These are phyloP conservation scores for Nakaseomyces nivariensis DNA, from an alignment of 1,139 yeast species.

Conservation along the genomic window DNA sequence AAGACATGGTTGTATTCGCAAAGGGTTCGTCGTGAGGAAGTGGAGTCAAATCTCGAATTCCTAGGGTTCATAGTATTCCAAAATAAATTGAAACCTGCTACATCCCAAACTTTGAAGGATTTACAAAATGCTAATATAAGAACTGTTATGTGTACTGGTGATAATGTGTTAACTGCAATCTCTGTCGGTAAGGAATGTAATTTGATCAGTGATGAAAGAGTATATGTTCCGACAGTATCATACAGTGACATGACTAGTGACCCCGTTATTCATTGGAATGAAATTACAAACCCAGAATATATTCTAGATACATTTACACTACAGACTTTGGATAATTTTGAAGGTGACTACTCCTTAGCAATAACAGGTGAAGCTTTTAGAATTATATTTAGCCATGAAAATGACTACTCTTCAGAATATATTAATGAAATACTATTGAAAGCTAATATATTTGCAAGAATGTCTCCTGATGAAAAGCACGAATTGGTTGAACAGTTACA, in stretches of 20 bases:
- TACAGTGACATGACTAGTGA: constrained; percentile 21
- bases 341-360: constrained; percentile 55
- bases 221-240: constrained; percentile 60
- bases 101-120: constrained; percentile 49
- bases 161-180: constrained; percentile 85
- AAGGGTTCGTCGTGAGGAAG: constrained; percentile 45
- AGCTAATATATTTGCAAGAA: constrained; percentile 79
- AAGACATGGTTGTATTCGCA: constrained; percentile 36
- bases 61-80: constrained; percentile 88
- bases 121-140: constrained; percentile 60
- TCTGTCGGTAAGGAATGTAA: constrained; percentile 86
- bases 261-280: constrained; percentile 48
- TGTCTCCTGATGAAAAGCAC: constrained; percentile 98
- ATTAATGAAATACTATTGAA: constrained; percentile 57
- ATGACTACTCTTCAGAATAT: constrained; percentile 30
- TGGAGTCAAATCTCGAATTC: constrained; percentile 61
- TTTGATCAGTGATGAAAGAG: constrained; percentile 41
- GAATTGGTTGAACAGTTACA: constrained; percentile 86
- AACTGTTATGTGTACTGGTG: constrained; percentile 96
- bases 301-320: constrained; percentile 56
- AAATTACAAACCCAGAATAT: constrained; percentile 45
- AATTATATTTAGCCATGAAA: constrained; percentile 49
- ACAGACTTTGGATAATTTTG: constrained; percentile 35
- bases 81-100: constrained; percentile 68
- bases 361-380: constrained; percentile 90